A percentile compares a stretch with the other conserved stretches of the same genome.
These are phyloP conservation scores for Flaveria ramosissima DNA, from an alignment of 129 eudicot genomes.

Conservation along the genomic window DNA sequence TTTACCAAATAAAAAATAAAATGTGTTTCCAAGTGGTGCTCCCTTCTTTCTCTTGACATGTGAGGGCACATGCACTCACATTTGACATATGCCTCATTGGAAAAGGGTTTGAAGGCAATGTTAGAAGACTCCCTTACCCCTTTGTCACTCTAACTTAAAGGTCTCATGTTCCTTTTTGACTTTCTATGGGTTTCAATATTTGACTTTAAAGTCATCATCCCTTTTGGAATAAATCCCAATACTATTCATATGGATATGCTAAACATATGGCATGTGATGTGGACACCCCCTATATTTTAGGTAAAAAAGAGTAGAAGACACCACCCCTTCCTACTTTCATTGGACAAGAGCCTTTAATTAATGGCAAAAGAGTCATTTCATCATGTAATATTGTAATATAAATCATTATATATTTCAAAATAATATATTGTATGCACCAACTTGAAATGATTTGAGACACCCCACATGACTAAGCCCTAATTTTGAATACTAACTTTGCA, in stretches of 20 bases:
- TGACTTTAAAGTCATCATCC: slow-evolving; percentile 25
- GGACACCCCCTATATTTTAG: slow-evolving; percentile 28
- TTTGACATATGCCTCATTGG: slow-evolving; percentile 23
- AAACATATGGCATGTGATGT: slow-evolving; percentile 44
- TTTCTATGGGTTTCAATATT: slow-evolving; percentile 6
- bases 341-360: slow-evolving; percentile 19
- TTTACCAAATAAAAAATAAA: neutral
- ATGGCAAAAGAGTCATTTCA: slow-evolving; percentile 18
- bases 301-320: slow-evolving; percentile 4
- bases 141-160: slow-evolving; percentile 36
- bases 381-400: neutral
- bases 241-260: slow-evolving; percentile 36
- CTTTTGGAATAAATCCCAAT: slow-evolving; percentile 38
- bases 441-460: slow-evolving; percentile 47
- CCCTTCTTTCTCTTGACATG: slow-evolving; percentile 24
- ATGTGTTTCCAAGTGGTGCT: slow-evolving; percentile 4
- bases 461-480: slow-evolving; percentile 48
- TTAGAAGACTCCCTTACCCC: slow-evolving; percentile 29
- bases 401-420: neutral
- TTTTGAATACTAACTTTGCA: slow-evolving; percentile 25
- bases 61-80: slow-evolving; percentile 44
- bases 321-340: slow-evolving; percentile 9
- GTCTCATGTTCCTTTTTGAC: slow-evolving; percentile 31
- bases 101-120: slow-evolving; percentile 4
- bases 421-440: slow-evolving; percentile 33